Evolutionary conservation across 2,329 filamentous ascomycete species (phyloP).

Genomic region (Pseudogymnoascus sp.): DNA sequence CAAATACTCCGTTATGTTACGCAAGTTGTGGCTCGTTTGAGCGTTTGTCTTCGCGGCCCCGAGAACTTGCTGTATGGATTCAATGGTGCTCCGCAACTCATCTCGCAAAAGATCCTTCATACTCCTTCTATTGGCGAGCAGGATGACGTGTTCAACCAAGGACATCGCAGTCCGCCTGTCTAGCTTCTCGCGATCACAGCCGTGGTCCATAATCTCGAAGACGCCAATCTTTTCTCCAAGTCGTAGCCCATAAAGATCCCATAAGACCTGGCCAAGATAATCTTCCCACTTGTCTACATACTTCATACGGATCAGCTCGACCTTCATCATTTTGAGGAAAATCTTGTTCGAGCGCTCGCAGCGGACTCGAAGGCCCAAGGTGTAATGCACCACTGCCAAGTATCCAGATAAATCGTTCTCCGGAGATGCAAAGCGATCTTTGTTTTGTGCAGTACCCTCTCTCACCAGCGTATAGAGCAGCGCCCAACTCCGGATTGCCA

Average conservation of each 20-base stretch:
- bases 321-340: constrained; percentile 81
- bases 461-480: constrained; percentile 75
- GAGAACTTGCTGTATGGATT: constrained; percentile 85
- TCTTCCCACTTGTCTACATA: constrained; percentile 76
- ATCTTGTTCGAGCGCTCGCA: constrained; percentile 81
- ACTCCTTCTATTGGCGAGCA: constrained; percentile 72
- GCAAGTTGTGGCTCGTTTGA: constrained; percentile 78
- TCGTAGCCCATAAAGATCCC: constrained; percentile 74
- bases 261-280: constrained; percentile 78
- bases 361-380: constrained; percentile 73
- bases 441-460: constrained; percentile 63
- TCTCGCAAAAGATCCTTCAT: constrained; percentile 90
- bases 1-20: constrained; percentile 73
- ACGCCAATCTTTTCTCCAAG: constrained; percentile 53
- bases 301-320: constrained; percentile 71
- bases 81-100: constrained; percentile 81
- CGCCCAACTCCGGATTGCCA: constrained; percentile 83
- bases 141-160: constrained; percentile 75
- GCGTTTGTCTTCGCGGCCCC: constrained; percentile 70
- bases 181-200: constrained; percentile 67
- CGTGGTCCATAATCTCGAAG: constrained; percentile 68
- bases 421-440: constrained; percentile 54
- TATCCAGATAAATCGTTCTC: constrained; percentile 72
- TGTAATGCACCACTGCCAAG: constrained; percentile 73
- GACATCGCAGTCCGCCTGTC: constrained; percentile 74